Percentiles rank a stretch among this genome's conserved stretches.
These are phyloP conservation scores for Tritrichomonas musculus DNA, from an alignment of 208 protist genomes.

Conservation along the genomic window DNA sequence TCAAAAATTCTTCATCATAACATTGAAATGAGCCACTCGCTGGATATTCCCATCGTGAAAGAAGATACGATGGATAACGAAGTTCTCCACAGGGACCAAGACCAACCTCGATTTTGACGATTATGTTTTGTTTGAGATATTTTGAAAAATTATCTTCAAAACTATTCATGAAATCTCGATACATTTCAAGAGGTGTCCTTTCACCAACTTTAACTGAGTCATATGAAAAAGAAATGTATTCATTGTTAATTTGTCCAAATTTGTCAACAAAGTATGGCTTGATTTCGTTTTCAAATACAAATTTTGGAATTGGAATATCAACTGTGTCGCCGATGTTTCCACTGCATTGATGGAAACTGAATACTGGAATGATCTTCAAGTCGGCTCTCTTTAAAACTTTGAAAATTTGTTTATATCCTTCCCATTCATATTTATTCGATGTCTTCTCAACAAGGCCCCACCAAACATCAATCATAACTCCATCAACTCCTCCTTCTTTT, in stretches of 20 bases:
- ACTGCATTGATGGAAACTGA: conserved; percentile 56
- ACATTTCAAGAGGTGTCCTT: conserved; percentile 60
- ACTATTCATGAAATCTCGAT: conserved; percentile 54
- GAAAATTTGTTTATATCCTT: background rate
- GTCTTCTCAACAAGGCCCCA: background rate
- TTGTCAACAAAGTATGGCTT: conserved; percentile 55
- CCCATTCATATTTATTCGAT: background rate
- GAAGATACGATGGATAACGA: conserved; percentile 61
- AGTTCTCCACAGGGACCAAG: conserved; percentile 54
- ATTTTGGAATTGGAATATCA: conserved; percentile 59
- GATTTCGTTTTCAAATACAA: conserved; percentile 45
- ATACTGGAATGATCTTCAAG: background rate
- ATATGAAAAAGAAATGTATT: conserved; percentile 57
- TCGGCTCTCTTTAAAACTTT: background rate
- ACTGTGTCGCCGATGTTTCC: conserved; percentile 63
- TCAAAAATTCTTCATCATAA: background rate
- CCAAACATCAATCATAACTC: conserved; percentile 36
- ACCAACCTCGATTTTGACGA: conserved; percentile 1
- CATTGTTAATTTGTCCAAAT: conserved; percentile 46
- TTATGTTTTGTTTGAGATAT: background rate
- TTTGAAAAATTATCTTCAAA: conserved; percentile 40
- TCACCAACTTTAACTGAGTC: conserved; percentile 51
- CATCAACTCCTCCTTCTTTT: no score
- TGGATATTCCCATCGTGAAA: conserved; percentile 51
- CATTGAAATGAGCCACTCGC: conserved; percentile 49